These are phyloP conservation scores for Saturnispora dispora DNA, from an alignment of 805 yeast species.

Conservation along the genomic window DNA sequence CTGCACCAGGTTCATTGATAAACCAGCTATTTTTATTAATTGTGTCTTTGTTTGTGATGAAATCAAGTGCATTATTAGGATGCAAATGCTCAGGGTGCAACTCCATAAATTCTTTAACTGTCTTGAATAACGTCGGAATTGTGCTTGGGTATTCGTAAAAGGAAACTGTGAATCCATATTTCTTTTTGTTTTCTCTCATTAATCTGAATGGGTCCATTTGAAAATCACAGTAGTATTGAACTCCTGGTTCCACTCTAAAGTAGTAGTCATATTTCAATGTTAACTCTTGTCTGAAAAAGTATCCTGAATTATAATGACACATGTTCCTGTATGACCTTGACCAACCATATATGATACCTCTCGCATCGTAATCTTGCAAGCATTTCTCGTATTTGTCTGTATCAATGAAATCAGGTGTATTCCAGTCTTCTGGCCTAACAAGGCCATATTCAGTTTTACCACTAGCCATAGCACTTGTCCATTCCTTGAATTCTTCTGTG, in stretches of 20 bases:
- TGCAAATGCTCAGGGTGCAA: slow-evolving; percentile 55
- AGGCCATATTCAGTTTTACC: slow-evolving; percentile 62
- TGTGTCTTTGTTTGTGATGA: slow-evolving; percentile 44
- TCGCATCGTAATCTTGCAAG: slow-evolving; percentile 34
- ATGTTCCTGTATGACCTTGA: slow-evolving; percentile 74
- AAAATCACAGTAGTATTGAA: slow-evolving; percentile 80
- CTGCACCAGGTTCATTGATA: slow-evolving; percentile 26
- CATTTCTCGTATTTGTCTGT: slow-evolving; percentile 40
- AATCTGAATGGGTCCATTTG: slow-evolving; percentile 80
- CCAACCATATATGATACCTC: slow-evolving; percentile 53
- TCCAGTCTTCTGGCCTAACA: slow-evolving; percentile 67
- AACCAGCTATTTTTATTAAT: slow-evolving; percentile 34
- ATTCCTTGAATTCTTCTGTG: slow-evolving; percentile 49
- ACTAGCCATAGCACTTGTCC: slow-evolving; percentile 51
- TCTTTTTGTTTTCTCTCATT: slow-evolving; percentile 66
- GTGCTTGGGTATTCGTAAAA: slow-evolving; percentile 78
- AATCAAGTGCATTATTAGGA: slow-evolving; percentile 51
- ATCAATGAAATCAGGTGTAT: slow-evolving; percentile 65
- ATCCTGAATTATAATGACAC: slow-evolving; percentile 93
- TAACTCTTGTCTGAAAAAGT: slow-evolving; percentile 71
- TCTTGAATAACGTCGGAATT: slow-evolving; percentile 76
- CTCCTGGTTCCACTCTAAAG: slow-evolving; percentile 93
- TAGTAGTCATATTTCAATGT: slow-evolving; percentile 74
- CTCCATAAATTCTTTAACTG: slow-evolving; percentile 53
- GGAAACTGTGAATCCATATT: slow-evolving; percentile 81